Evolutionary conservation across 306 rosid genomes (phyloP).

Genomic region (Fragaria vesca): DNA sequence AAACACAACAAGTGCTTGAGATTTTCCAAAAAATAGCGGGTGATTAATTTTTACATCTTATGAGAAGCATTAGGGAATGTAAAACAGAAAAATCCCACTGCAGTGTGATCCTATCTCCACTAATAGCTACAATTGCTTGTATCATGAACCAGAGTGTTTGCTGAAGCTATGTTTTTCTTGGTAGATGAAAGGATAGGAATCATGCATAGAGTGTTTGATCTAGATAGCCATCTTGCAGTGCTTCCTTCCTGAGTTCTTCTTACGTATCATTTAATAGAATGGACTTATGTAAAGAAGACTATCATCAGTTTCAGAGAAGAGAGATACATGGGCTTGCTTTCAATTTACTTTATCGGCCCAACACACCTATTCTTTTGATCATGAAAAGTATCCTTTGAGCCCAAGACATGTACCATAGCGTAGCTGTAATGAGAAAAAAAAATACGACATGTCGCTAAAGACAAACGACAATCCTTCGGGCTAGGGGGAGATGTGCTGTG

Average conservation of each 20-base stretch:
- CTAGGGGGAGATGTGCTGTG: no score
- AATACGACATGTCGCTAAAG: no score
- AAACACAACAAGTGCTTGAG: conserved; percentile 88
- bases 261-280: conserved; percentile 25
- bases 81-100: conserved; percentile 26
- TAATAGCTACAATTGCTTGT: conserved; percentile 22
- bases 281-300: conserved; percentile 32
- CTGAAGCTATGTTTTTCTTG: conserved; percentile 15
- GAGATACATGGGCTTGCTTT: conserved; percentile 14
- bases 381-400: no score
- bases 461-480: no score
- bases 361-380: no score
- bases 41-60: not conserved
- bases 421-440: no score
- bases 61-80: conserved; percentile 28
- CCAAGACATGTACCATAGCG: no score
- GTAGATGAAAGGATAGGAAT: conserved; percentile 18
- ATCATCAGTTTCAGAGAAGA: conserved; percentile 25
- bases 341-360: no score
- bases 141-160: conserved; percentile 25
- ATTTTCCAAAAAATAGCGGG: conserved; percentile 61
- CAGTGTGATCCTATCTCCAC: conserved; percentile 21
- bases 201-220: conserved; percentile 27
- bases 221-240: conserved; percentile 19
- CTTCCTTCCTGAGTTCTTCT: conserved; percentile 28